Percentiles rank a stretch among this genome's conserved stretches.
These are phyloP conservation scores for Plasmodium relictum DNA, from an alignment of 169 alveolate genomes.

Conservation along the genomic window DNA sequence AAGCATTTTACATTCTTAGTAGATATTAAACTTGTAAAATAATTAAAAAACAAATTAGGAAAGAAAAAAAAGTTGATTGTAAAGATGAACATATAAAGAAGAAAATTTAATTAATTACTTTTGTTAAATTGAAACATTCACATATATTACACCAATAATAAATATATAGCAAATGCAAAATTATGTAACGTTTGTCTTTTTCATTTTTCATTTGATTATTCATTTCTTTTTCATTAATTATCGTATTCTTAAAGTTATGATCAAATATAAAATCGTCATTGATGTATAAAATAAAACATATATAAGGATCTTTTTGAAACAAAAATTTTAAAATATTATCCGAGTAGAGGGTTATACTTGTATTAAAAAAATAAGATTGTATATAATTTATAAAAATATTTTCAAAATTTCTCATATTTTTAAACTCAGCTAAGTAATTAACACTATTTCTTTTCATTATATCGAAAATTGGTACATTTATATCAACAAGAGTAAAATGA, in stretches of 20 bases:
- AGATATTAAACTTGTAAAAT: no score
- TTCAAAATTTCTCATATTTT: slow-evolving; percentile 45
- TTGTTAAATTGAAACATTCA: slow-evolving; percentile 2
- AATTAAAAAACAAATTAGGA: no score
- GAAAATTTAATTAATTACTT: background rate
- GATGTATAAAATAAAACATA: slow-evolving; percentile 42
- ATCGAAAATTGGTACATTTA: slow-evolving; percentile 54
- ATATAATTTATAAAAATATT: slow-evolving; percentile 50
- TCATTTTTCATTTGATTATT: slow-evolving; percentile 11
- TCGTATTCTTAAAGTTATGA: background rate
- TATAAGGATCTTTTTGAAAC: slow-evolving; percentile 28
- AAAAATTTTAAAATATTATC: slow-evolving; percentile 30
- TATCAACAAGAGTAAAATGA: slow-evolving; percentile 66
- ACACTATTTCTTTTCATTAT: slow-evolving; percentile 26
- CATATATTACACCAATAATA: slow-evolving; percentile 61
- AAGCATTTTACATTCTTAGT: no score
- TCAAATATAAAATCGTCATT: slow-evolving; percentile 46
- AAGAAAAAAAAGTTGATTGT: background rate
- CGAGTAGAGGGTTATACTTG: background rate
- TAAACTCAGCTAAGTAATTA: slow-evolving; percentile 53
- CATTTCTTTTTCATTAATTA: background rate
- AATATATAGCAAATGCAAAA: slow-evolving; percentile 39
- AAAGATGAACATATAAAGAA: background rate
- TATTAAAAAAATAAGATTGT: slow-evolving; percentile 45
- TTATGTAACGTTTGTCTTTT: slow-evolving; percentile 10